phyloP scores from a whole-genome alignment of 106 monocot genomes.

The Allium sativum region DNA sequence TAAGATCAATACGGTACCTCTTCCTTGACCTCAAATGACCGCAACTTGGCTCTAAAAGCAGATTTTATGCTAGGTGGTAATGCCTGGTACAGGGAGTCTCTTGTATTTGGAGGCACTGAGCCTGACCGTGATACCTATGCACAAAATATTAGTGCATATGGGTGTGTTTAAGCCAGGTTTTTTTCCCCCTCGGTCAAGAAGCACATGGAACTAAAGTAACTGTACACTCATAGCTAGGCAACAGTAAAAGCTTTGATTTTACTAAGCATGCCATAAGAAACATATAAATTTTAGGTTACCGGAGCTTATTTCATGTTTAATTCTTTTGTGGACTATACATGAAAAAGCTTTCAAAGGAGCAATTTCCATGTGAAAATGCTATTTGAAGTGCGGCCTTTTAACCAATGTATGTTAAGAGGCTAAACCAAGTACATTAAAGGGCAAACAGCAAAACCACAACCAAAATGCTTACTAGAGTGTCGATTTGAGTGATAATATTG shows the following conservation, averaged over 20 bases:
- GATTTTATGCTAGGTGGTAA: slow-evolving; percentile 74
- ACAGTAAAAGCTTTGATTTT: neutral
- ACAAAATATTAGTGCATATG: neutral
- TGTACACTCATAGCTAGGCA: neutral
- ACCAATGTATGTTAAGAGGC: too few relatives aligned
- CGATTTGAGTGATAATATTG: slow-evolving; percentile 91
- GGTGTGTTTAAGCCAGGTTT: too few relatives aligned
- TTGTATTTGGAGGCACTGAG: slow-evolving; percentile 66
- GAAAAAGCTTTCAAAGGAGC: too few relatives aligned
- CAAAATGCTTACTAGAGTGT: slow-evolving; percentile 63
- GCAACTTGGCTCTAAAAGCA: slow-evolving; percentile 61
- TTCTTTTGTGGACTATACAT: too few relatives aligned
- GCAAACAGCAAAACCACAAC: neutral
- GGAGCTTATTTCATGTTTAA: too few relatives aligned
- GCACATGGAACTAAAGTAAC: neutral
- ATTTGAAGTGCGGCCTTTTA: too few relatives aligned
- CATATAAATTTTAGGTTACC: too few relatives aligned
- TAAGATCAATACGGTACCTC: slow-evolving; percentile 30
- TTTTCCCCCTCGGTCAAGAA: neutral
- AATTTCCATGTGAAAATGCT: too few relatives aligned
- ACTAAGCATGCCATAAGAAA: too few relatives aligned
- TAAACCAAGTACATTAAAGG: too few relatives aligned
- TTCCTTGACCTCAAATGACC: slow-evolving; percentile 54
- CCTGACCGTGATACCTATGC: slow-evolving; percentile 77
- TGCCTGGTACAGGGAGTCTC: slow-evolving; percentile 84